Conservation (phyloP, 495 filamentous ascomycete species). For the Amphirosellinia nigrospora region DNA sequence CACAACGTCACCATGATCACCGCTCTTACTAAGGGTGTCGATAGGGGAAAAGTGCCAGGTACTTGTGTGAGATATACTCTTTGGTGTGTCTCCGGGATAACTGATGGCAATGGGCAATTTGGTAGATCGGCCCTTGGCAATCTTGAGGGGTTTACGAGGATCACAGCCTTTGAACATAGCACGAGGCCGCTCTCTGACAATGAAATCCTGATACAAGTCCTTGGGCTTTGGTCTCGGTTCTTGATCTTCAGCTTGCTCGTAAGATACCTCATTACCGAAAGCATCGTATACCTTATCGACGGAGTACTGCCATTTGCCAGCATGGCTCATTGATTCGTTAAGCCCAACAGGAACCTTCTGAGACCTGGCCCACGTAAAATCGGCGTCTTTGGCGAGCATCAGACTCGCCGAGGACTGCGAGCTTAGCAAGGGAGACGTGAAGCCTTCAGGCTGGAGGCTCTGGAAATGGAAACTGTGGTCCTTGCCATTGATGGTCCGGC, state of each 20-base stretch:
- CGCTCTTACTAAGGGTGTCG: constrained; percentile 65
- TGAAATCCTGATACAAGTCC: constrained; percentile 76
- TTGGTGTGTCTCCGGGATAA: constrained; percentile 61
- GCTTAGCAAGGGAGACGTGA: constrained; percentile 73
- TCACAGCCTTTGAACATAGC: constrained; percentile 76
- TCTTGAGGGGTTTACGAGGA: constrained; percentile 76
- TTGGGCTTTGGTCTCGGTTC: constrained; percentile 62
- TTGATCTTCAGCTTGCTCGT: constrained; percentile 70
- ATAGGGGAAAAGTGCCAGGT: constrained; percentile 74
- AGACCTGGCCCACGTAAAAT: constrained; percentile 79
- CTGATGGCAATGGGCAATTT: constrained; percentile 76
- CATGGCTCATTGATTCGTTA: constrained; percentile 80
- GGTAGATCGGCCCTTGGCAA: constrained; percentile 72
- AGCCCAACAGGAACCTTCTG: constrained; percentile 78
- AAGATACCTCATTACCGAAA: constrained; percentile 84
- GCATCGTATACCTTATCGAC: constrained; percentile 92
- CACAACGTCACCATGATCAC: constrained; percentile 64
- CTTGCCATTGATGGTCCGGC: constrained; percentile 76
- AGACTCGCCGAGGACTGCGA: constrained; percentile 61
- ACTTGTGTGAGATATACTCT: constrained; percentile 62
- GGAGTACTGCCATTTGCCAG: constrained; percentile 85
- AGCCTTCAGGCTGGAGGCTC: constrained; percentile 87
- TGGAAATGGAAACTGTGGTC: constrained; percentile 82
- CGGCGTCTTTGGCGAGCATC: constrained; percentile 60
- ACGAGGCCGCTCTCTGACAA: constrained; percentile 84